Evolutionary conservation across 805 yeast genomes (phyloP), one percentile per base, ranked within the genome.

Genomic region (Metschnikowia matae): DNA sequence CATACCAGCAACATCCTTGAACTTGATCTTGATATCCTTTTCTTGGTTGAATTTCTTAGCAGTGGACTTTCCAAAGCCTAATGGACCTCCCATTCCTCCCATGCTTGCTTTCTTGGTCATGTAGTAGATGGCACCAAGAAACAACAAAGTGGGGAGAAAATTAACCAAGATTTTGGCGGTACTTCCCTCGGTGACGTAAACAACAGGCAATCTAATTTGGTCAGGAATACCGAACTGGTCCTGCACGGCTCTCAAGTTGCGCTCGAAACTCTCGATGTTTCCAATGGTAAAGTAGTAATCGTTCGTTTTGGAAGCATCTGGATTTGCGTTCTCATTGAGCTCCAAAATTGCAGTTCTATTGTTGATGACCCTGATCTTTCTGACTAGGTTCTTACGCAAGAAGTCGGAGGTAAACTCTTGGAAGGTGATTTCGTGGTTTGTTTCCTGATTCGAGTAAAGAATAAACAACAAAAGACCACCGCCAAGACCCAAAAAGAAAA

Each of bases 1-100:
- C 75, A 92, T 86, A 23, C 97, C 97, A 1, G 97, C 97, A 48
- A 90, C 97, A 64, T 91, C 96, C 54, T 82, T 83, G 65, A 91
- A 90, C 56, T 81, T 83, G 45, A 88, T 83, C 61, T 87, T 87
- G 53, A 90, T 87, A 54, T 87, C 90, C 4, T 86, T 83, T 59
- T 87, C 92, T 59, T 87, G 88, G 68, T 89, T 87, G 72, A 86
- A 89, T 52, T 82, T 73, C 66, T 87, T 87, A 36, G 94, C 94
- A 57, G 81, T 84, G 15, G 88, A 81, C 65, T 87, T 87, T 29
- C 92, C 90, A 44, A 85, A 83, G 49, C 85, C 84, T 64, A 89
- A 86, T 48, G 87, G 75, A 18, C 90, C 89, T 17, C 84, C 82
- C 51, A 63, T 61, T n/a, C 64, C 59, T 3, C 74, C 71, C 55